Base-by-base conservation (phyloP, 139 green algal genomes). In the Picochlorum costavermella region DNA sequence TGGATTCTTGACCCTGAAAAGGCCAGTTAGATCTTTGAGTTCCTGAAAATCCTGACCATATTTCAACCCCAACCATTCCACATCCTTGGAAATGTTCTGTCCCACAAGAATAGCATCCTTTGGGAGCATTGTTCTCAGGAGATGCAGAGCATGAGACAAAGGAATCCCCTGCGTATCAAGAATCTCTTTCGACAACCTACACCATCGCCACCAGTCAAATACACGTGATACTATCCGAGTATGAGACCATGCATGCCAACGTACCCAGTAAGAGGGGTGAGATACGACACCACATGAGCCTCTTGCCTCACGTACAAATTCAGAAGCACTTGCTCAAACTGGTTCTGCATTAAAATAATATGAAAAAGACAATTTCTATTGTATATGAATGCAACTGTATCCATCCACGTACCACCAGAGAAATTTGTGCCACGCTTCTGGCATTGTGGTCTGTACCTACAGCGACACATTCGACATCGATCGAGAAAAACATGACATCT, bases 401-500 rank as follows among this genome's bases (percentile, higher is more conserved):
- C 23, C 16, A 10, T 28, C 29, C 5, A 58, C 70, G 44, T 53
- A 78, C 77, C n/a, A 95, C 85, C 2, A 96, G 65, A 0, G 80
- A 69, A 3, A 96, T 87, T 51, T 96, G 90, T 1, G 75, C 89
- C 2, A 96, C 84, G 0, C 68, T 67, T 6, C 90, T 68, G 9
- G 72, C 56, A 64, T 96, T 91, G 72, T 97, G 90, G n/a, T 86
- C 77, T 20, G n/a, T 74, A 6, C 83, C 88, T 0, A 84, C 94
- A 0, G 90, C 90, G 0, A 96, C 84, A 61, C 87, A 95, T 69
- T 97, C 90, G 2, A 97, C 90, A 64, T 97, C 90, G 9, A 96
- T 81, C 45, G 50, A 68, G 48, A 79, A 93, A 13, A 59, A 28
- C 46, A 53, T 53, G 10, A 53, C n/a, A 28, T 53, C 46, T 28